These are phyloP conservation scores for Apiospora saccharicola DNA, from an alignment of 2,329 filamentous ascomycete species.

Conservation along the genomic window DNA sequence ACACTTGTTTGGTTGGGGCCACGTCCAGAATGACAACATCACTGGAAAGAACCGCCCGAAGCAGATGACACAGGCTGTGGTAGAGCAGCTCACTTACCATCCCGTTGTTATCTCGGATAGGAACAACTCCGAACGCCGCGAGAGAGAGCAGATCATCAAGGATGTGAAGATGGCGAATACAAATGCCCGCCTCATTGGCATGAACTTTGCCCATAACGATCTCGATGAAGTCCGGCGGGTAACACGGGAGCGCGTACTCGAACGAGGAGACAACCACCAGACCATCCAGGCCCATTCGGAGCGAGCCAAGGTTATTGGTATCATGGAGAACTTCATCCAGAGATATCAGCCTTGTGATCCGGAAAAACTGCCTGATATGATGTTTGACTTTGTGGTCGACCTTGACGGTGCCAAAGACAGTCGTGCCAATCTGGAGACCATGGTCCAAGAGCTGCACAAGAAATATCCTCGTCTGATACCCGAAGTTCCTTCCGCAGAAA, in stretches of 20 bases:
- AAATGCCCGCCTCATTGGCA: constrained; percentile 77
- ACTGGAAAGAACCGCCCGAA: constrained; percentile 78
- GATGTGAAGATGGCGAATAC: constrained; percentile 73
- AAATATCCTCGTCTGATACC: constrained; percentile 80
- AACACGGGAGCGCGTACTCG: constrained; percentile 80
- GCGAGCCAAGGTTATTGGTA: constrained; percentile 76
- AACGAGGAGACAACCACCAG: constrained; percentile 94
- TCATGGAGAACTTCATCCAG: constrained; percentile 93
- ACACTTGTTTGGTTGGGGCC: constrained; percentile 88
- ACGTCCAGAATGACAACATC: constrained; percentile 97
- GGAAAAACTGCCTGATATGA: constrained; percentile 73
- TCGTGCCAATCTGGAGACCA: constrained; percentile 82
- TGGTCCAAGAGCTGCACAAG: constrained; percentile 75
- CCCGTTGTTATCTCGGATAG: constrained; percentile 88
- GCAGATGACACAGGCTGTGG: constrained; percentile 76
- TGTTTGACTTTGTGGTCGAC: constrained; percentile 85
- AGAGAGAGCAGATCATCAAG: constrained; percentile 85
- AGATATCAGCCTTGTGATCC: constrained; percentile 83
- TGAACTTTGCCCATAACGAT: constrained; percentile 87
- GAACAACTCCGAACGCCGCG: constrained; percentile 90
- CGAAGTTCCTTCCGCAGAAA: constrained; percentile 72
- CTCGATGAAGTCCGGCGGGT: constrained; percentile 76
- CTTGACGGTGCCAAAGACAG: constrained; percentile 82
- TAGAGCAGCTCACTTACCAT: constrained; percentile 67
- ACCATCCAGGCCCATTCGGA: constrained; percentile 89